Base-by-base conservation (phyloP, 495 filamentous ascomycete species). In the Glarea lozoyensis region DNA sequence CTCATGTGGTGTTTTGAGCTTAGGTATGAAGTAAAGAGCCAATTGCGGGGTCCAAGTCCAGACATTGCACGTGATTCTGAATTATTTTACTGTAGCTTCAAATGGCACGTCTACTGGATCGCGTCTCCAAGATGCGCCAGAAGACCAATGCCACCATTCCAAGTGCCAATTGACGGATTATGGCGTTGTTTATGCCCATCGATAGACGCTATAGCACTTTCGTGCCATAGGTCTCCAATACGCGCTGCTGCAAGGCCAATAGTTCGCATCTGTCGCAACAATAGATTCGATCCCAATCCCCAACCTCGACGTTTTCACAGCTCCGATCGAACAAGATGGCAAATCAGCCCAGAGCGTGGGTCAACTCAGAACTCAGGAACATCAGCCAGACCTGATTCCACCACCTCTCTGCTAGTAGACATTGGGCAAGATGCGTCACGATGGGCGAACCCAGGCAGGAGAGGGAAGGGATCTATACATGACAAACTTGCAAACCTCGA, bases 161-260 rank as follows among this genome's bases (percentile, higher is more conserved):
- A 66, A 46, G 53, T 76, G 23, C 56, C 69, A 22, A 47, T 79
- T 30, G 78, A 83, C 58, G 79, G 75, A 42, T 66, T 84, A 33
- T 83, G 77, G 79, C 72, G 75, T 53, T 79, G 72, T 60, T 63
- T 86, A 20, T 81, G 79, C 60, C 81, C 78, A 25, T 76, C 71
- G 36, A 67, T 79, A 43, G 65, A 69, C 43, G 31, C 60, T 1
- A 31, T 49, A 4, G 46, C 58, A 1, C 2, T 42, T 7, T 43
- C 48, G 12, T 27, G 31, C 1, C 13, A 15, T 20, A 15, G 15
- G 21, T 5, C 6, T 17, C 18, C 47, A 66, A 24, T 44, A 50
- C 15, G 57, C 25, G 25, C 25, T 29, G 7, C 25, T 48, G 37
- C 46, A 57, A 4, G 36, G 59, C 15, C 36, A 44, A 15, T 19